phyloP scores from a whole-genome alignment of 768 basidiomycete species.

The Hygrocybe coccinea region DNA sequence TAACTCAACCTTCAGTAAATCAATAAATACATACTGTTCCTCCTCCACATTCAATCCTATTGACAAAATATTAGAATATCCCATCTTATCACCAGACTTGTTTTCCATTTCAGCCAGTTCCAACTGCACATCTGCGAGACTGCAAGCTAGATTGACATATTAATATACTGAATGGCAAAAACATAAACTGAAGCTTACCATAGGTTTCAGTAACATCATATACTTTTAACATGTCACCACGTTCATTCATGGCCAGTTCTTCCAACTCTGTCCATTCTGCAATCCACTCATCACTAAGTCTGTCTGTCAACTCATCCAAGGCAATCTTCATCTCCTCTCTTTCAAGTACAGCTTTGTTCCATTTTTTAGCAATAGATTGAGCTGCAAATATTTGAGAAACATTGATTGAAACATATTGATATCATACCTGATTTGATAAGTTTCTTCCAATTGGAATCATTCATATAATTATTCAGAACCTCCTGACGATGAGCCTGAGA shows the following conservation, averaged over 20 bases:
- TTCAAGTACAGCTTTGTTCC: too few relatives aligned
- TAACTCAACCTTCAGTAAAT: not conserved
- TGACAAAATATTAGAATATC: not conserved
- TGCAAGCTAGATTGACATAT: constrained; percentile 4
- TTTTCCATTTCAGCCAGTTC: not conserved
- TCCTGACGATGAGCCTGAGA: constrained; percentile 24
- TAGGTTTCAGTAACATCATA: not conserved
- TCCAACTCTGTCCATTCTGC: not conserved
- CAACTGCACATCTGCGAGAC: not conserved
- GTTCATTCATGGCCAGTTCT: not conserved
- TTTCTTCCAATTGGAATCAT: constrained; percentile 35
- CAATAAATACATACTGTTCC: constrained; percentile 1
- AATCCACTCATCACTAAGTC: not conserved
- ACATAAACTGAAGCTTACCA: not conserved
- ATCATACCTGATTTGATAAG: constrained; percentile 16
- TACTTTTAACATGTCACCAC: not conserved
- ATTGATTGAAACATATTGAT: constrained; percentile 4
- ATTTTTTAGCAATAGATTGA: constrained; percentile 11
- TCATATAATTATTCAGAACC: constrained; percentile 34
- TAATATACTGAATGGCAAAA: not conserved
- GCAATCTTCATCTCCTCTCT: not conserved
- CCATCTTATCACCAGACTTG: not conserved
- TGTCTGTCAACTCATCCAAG: constrained; percentile 1
- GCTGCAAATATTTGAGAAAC: constrained; percentile 10
- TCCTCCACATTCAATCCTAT: constrained; percentile 4